Evolutionary conservation across 768 basidiomycete genomes (phyloP).

Genomic region (Tulasnella sp.): DNA sequence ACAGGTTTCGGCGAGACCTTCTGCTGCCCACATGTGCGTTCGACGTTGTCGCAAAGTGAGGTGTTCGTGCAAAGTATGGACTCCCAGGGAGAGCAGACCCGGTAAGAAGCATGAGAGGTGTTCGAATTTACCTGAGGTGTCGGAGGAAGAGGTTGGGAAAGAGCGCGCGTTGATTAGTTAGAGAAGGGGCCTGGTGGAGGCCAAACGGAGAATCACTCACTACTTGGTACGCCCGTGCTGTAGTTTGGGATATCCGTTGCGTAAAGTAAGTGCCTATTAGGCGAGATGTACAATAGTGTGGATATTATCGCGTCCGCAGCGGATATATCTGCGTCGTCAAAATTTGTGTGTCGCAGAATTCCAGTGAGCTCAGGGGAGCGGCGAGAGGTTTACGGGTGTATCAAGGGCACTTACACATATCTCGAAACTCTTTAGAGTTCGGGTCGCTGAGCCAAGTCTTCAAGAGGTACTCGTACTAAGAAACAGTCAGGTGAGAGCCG

Average conservation of each 20-base stretch:
- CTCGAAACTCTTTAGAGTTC: constrained; percentile 55
- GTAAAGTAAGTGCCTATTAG: constrained; percentile 61
- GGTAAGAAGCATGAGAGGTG: constrained; percentile 77
- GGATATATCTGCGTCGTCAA: constrained; percentile 28
- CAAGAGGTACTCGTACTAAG: constrained; percentile 64
- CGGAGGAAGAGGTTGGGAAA: neutral
- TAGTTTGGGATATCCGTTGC: constrained; percentile 50
- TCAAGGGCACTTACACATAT: constrained; percentile 55
- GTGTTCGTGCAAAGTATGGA: constrained; percentile 40
- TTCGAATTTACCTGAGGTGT: constrained; percentile 45
- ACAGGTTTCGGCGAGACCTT: constrained; percentile 69
- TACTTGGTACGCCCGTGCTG: constrained; percentile 28
- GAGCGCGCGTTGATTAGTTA: neutral
- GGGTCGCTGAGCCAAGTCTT: constrained; percentile 67
- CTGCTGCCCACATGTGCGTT: constrained; percentile 68
- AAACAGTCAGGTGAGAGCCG: neutral
- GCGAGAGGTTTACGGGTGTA: neutral
- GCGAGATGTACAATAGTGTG: constrained; percentile 61
- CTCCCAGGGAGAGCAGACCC: constrained; percentile 69
- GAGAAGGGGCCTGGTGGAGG: neutral
- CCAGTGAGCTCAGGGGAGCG: neutral
- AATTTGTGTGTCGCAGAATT: constrained; percentile 46
- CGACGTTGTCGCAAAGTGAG: constrained; percentile 41
- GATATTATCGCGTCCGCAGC: constrained; percentile 30
- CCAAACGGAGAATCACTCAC: neutral